phyloP scores from a whole-genome alignment of 1,284 basidiomycete genomes.

The Leccinum pallidistipes region DNA sequence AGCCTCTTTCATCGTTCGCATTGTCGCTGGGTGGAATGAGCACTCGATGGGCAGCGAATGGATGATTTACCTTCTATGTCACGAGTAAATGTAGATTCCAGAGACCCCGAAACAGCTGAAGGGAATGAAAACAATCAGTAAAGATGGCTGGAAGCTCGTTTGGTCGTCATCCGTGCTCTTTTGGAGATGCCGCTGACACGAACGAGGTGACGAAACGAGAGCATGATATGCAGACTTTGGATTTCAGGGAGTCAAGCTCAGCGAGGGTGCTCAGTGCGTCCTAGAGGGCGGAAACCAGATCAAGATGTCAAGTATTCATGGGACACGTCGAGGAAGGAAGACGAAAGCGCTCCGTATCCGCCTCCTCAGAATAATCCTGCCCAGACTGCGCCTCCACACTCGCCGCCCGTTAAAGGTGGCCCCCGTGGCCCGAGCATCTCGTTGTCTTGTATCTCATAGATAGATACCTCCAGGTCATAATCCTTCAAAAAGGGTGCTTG shows the following conservation, averaged over 20 bases:
- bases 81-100: not conserved
- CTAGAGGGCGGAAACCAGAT: not conserved
- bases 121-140: not conserved
- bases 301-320: not conserved
- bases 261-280: not conserved
- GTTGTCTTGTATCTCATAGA: not conserved
- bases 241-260: not conserved
- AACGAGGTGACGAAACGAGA: not conserved
- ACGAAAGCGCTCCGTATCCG: not conserved
- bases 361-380: not conserved
- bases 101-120: not conserved
- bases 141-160: not conserved
- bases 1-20: not conserved
- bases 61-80: not conserved
- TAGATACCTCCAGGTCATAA: not conserved
- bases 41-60: not conserved
- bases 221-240: not conserved
- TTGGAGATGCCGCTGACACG: not conserved
- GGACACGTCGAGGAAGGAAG: not conserved
- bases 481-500: not conserved
- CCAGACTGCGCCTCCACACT: not conserved
- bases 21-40: not conserved
- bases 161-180: not conserved
- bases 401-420: not conserved
- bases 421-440: not conserved